Evolutionary conservation across 768 basidiomycete genomes (phyloP).

Genomic region (Agrocybe praecox): DNA sequence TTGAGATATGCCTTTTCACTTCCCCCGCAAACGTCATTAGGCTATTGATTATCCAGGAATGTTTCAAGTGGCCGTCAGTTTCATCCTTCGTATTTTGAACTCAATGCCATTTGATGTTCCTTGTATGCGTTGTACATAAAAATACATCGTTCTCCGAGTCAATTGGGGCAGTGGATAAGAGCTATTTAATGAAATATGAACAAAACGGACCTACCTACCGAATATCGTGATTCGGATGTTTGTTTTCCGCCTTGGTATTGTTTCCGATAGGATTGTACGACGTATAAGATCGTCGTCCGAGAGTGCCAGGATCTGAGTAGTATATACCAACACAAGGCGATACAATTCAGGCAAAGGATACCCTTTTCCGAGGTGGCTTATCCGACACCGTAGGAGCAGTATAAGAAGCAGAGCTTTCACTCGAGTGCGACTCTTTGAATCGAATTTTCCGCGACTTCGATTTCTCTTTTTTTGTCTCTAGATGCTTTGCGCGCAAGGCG

Average conservation of each 20-base stretch:
- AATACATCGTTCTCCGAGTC: no score
- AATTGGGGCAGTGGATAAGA: no score
- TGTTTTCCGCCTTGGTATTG: neutral
- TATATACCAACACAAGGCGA: neutral
- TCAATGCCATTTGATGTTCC: no score
- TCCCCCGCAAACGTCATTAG: no score
- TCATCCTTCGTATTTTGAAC: no score
- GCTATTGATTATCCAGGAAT: no score
- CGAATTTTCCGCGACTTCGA: conserved; percentile 7
- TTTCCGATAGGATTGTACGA: neutral
- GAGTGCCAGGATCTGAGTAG: neutral
- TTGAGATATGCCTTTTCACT: neutral
- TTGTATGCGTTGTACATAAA: no score
- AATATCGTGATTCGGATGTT: neutral
- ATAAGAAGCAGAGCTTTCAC: neutral
- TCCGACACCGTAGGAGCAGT: neutral
- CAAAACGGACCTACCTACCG: no score
- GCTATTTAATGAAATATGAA: no score
- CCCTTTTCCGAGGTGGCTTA: conserved; percentile 2
- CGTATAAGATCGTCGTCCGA: neutral
- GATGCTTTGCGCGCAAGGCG: conserved; percentile 31
- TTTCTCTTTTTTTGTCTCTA: conserved; percentile 11
- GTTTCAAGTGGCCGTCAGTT: no score
- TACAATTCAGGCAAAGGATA: conserved; percentile 4
- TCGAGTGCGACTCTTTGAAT: neutral